phyloP scores from a whole-genome alignment of 306 rosid species.

The Luffa aegyptiaca region DNA sequence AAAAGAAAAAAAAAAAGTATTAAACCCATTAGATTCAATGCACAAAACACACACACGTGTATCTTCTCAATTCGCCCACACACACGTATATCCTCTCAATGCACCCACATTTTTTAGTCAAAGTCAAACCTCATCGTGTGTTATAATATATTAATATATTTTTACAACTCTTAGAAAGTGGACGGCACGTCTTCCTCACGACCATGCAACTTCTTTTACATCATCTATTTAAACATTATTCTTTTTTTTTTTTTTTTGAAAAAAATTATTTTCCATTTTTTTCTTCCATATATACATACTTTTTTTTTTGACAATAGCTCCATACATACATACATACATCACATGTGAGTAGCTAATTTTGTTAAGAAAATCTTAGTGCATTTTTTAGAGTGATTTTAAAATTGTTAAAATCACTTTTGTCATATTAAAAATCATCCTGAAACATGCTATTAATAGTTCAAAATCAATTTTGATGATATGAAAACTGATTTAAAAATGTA shows the following conservation, averaged over 20 bases:
- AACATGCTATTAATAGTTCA: no score
- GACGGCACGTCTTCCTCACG: conserved; percentile 1
- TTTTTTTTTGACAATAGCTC: no score
- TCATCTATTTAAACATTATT: neutral
- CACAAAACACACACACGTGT: neutral
- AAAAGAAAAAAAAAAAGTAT: neutral
- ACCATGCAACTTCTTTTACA: conserved; percentile 1
- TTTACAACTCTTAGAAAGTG: neutral
- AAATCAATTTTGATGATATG: no score
- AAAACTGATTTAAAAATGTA: no score
- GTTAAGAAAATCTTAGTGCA: no score
- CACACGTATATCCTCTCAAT: neutral
- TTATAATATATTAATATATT: neutral
- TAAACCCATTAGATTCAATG: neutral
- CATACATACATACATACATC: neutral
- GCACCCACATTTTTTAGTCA: neutral
- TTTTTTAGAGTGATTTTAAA: no score
- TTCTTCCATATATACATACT: neutral
- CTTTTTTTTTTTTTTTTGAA: neutral
- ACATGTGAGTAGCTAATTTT: no score
- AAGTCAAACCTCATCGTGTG: neutral
- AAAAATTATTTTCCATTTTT: neutral
- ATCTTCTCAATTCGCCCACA: no score
- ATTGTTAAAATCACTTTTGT: no score
- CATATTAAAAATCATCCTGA: no score